phyloP scores from a whole-genome alignment of 2,329 filamentous ascomycete species.

The Clonostachys solani region DNA sequence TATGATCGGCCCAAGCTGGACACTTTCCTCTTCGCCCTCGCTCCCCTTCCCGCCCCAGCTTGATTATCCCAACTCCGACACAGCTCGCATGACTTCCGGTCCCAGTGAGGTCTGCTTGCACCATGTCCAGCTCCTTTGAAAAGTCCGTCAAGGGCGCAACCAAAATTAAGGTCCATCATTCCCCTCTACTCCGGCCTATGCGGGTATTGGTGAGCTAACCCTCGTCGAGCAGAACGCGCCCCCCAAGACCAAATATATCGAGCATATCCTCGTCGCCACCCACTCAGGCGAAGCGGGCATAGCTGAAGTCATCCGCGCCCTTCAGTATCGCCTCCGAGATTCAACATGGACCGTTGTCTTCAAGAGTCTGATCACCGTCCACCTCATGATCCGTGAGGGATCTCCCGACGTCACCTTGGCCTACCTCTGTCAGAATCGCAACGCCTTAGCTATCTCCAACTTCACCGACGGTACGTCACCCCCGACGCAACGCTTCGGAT shows the following conservation, averaged over 20 bases:
- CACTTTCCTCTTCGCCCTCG: constrained; percentile 1
- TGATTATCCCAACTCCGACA: constrained; percentile 1
- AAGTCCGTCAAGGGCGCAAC: constrained; percentile 99
- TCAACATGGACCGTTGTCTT: constrained; percentile 99
- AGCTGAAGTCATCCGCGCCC: constrained; percentile 88
- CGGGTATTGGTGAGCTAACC: background rate
- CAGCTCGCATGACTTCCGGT: background rate
- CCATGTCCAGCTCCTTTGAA: constrained; percentile 87
- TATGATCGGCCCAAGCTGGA: too few relatives aligned
- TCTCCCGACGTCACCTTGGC: constrained; percentile 82
- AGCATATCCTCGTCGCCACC: constrained; percentile 93
- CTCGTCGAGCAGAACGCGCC: constrained; percentile 68
- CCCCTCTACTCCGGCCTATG: background rate
- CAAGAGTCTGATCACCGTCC: constrained; percentile 93
- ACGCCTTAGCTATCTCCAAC: constrained; percentile 79
- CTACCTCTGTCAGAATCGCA: constrained; percentile 78
- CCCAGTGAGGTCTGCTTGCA: constrained; percentile 1
- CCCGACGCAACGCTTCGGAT: too few relatives aligned
- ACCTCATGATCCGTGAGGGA: constrained; percentile 96
- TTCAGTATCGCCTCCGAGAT: constrained; percentile 85
- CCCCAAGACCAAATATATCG: constrained; percentile 98
- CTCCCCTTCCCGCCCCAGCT: constrained; percentile 2
- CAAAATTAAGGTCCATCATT: constrained; percentile 76
- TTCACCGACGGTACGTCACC: constrained; percentile 79
- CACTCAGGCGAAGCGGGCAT: constrained; percentile 93